Evolutionary conservation across 2,329 filamentous ascomycete species (phyloP).

Genomic region (Fusarium bactridioides): DNA sequence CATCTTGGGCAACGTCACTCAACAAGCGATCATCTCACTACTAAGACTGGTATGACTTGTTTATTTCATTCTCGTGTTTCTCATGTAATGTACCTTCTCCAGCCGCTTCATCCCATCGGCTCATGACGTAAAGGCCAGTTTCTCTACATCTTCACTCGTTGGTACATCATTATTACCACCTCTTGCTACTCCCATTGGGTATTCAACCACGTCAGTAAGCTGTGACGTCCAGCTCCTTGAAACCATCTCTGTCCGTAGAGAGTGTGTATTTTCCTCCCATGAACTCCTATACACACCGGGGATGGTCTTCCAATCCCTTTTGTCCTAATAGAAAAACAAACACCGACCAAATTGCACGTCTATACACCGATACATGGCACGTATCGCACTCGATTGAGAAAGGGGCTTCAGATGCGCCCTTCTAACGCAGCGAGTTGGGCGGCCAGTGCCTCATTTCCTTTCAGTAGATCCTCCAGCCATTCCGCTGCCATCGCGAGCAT

Average conservation of each 20-base stretch:
- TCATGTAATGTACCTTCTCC: conserved; percentile 17
- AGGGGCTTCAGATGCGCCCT: conserved; percentile 23
- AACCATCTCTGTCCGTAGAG: conserved; percentile 7
- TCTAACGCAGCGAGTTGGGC: conserved; percentile 57
- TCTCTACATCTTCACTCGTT: conserved; percentile 16
- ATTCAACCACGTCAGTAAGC: conserved; percentile 28
- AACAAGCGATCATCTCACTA: neutral
- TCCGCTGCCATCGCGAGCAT: conserved; percentile 79
- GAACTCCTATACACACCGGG: conserved; percentile 35
- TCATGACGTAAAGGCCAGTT: conserved; percentile 7
- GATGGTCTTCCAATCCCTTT: conserved; percentile 22
- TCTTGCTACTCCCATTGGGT: conserved; percentile 20
- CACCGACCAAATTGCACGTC: conserved; percentile 20
- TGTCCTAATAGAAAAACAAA: conserved; percentile 17
- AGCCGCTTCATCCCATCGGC: neutral
- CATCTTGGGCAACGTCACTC: neutral
- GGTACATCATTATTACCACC: conserved; percentile 29
- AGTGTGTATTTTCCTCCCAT: conserved; percentile 8
- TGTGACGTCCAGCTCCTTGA: conserved; percentile 9
- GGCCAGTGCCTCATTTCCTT: conserved; percentile 70
- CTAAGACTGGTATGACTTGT: neutral
- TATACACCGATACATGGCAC: conserved; percentile 17
- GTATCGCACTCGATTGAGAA: neutral
- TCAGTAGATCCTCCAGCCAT: conserved; percentile 77
- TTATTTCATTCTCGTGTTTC: conserved; percentile 36